phyloP scores from a whole-genome alignment of 2,329 filamentous ascomycete genomes.

The Microascus cirrosus region DNA sequence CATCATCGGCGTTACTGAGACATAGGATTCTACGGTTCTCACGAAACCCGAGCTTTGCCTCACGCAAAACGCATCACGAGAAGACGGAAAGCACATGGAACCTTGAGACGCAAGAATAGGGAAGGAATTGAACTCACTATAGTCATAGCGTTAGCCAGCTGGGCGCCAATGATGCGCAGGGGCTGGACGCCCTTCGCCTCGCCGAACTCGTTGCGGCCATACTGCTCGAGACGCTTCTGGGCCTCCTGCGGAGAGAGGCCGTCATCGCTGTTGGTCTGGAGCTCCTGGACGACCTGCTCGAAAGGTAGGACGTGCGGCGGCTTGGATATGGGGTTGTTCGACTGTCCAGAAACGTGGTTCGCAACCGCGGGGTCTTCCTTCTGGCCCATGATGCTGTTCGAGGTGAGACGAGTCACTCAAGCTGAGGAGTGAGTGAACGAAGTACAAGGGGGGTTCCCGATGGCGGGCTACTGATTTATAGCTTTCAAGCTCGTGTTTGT shows the following conservation, averaged over 20 bases:
- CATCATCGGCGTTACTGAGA: not conserved
- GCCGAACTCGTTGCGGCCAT: conserved; percentile 53
- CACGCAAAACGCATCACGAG: not conserved
- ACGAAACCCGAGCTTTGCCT: not conserved
- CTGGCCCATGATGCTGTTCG: conserved; percentile 13
- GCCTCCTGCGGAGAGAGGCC: conserved; percentile 47
- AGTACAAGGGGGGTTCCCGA: not conserved
- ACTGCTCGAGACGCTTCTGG: conserved; percentile 38
- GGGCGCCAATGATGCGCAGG: conserved; percentile 51
- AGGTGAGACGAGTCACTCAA: not conserved
- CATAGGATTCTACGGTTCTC: not conserved
- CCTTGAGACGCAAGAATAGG: not conserved
- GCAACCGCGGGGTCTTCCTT: conserved; percentile 12
- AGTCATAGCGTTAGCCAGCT: conserved; percentile 60
- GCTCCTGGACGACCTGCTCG: conserved; percentile 39
- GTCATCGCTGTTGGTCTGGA: conserved; percentile 42
- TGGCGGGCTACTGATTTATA: not conserved
- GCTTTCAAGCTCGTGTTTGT: not conserved
- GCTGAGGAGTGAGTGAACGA: not conserved
- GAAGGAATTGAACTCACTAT: conserved; percentile 29
- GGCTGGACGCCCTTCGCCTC: conserved; percentile 48
- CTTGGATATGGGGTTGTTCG: conserved; percentile 39
- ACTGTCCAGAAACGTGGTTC: conserved; percentile 26
- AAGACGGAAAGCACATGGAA: not conserved
- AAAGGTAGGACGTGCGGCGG: conserved; percentile 53